Evolutionary conservation across 495 filamentous ascomycete genomes (phyloP), one percentile per base, ranked within the genome.

Genomic region (Xylaria grammica): DNA sequence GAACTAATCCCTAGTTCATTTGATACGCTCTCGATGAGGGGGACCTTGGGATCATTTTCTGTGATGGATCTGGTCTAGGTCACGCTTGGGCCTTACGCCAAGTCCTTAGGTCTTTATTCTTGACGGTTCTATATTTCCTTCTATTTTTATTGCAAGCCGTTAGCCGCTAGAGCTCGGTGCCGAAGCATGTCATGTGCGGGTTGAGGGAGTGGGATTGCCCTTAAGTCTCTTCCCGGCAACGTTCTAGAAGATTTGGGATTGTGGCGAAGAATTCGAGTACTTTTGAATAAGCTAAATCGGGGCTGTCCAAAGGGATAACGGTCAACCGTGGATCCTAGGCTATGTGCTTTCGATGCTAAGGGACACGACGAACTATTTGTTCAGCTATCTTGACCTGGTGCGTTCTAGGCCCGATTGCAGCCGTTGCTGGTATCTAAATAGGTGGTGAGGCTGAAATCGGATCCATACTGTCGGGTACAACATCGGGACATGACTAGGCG

Each of bases 381-480:
- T 52, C 34, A 20, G 48, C 46, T 52, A 4, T 42, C 32, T 60
- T 15, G n/a, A 24, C 9, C 42, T 49, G 15, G 11, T 11, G 29
- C n/a, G 44, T 42, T 51, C 48, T 32, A 22, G 59, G 26, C 24
- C 46, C 29, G 9, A 40, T 45, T 34, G 13, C 24, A 36, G 15
- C 42, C 24, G 17, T 59, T 48, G 26, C 48, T 53, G 22, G 15
- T 15, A 11, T 30, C 3, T 17, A 30, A 2, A 22, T 36, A 22
- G 52, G 52, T 55, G 2, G 32, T 62, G 36, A 62, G 60, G 60
- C 49, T 62, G 30, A 50, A 54, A 29, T 34, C 38, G 49, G 48
- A 53, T 62, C 60, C 60, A 40, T 52, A n/a, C 34, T 54, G 60
- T 62, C 60, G 60, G 60, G 60, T 62, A 45, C 46, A 15, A 52